Percentiles rank a stretch among this genome's conserved stretches.
Evolutionary conservation across 2,329 filamentous ascomycete species (phyloP).

Genomic region (Diplodia sapinea): DNA sequence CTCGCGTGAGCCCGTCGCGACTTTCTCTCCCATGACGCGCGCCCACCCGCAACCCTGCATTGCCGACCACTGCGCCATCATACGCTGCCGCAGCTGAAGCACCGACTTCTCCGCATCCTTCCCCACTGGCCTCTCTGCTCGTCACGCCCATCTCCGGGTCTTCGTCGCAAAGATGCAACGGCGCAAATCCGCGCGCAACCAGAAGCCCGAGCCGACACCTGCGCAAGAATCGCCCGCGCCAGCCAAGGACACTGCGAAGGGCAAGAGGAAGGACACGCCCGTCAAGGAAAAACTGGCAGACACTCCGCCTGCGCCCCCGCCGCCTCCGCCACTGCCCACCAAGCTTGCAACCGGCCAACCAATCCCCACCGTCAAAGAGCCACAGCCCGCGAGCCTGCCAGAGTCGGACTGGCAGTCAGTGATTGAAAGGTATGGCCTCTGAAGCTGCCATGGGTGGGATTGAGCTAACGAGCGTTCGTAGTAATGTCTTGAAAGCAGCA

Average conservation of each 20-base stretch:
- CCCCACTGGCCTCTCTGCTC: too few relatives aligned
- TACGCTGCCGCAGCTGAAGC: neutral
- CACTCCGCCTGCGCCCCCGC: neutral
- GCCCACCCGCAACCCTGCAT: neutral
- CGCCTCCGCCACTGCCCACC: constrained; percentile 60
- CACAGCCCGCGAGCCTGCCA: constrained; percentile 69
- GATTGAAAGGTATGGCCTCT: constrained; percentile 66
- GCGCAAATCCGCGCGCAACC: constrained; percentile 29
- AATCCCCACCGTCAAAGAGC: constrained; percentile 71
- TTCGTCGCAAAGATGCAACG: constrained; percentile 24
- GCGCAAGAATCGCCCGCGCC: constrained; percentile 10
- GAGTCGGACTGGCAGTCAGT: constrained; percentile 73
- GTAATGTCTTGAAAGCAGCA: constrained; percentile 76
- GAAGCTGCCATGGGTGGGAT: constrained; percentile 5
- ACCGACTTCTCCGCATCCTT: neutral
- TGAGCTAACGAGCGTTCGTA: constrained; percentile 45
- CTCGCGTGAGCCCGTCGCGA: constrained; percentile 27
- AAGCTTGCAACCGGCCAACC: constrained; percentile 69
- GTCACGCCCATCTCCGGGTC: neutral
- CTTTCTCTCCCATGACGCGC: constrained; percentile 27
- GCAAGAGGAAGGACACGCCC: constrained; percentile 29
- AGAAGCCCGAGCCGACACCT: constrained; percentile 29
- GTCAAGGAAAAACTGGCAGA: constrained; percentile 28
- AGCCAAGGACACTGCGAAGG: constrained; percentile 6
- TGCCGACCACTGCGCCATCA: neutral